Percentiles rank a stretch among this genome's conserved stretches.
Evolutionary conservation across 2,329 filamentous ascomycete genomes (phyloP).

Genomic region (Fusarium annulatum): DNA sequence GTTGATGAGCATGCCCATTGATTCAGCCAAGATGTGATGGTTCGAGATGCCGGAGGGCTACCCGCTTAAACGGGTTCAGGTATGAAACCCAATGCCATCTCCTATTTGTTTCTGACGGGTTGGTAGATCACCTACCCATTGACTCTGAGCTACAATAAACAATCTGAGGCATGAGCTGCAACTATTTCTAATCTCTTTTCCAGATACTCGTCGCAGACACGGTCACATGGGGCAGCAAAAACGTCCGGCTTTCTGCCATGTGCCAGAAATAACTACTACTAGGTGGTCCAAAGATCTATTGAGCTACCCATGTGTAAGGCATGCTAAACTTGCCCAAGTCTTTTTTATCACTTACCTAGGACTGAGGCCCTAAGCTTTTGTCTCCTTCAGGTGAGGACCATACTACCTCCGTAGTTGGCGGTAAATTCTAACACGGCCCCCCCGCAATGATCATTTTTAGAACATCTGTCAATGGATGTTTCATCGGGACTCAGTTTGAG

Average conservation of each 20-base stretch:
- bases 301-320: not conserved
- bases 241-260: not conserved
- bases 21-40: not conserved
- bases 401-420: not conserved
- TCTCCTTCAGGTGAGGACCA: not conserved
- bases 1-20: not conserved
- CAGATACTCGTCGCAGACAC: not conserved
- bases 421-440: not conserved
- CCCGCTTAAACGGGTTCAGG: not conserved
- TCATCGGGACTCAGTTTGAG: not conserved
- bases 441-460: constrained; percentile 6
- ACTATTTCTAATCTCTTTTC: constrained; percentile 1
- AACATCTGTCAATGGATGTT: not conserved
- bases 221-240: not conserved
- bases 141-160: not conserved
- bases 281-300: not conserved
- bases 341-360: not conserved
- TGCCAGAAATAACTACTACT: not conserved
- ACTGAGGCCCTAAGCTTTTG: not conserved
- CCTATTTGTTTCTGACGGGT: not conserved
- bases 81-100: not conserved
- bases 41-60: not conserved
- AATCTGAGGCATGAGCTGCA: not conserved
- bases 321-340: not conserved
- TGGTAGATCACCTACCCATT: not conserved